phyloP scores from a whole-genome alignment of 805 yeast species.

The Novakomyces olei region DNA sequence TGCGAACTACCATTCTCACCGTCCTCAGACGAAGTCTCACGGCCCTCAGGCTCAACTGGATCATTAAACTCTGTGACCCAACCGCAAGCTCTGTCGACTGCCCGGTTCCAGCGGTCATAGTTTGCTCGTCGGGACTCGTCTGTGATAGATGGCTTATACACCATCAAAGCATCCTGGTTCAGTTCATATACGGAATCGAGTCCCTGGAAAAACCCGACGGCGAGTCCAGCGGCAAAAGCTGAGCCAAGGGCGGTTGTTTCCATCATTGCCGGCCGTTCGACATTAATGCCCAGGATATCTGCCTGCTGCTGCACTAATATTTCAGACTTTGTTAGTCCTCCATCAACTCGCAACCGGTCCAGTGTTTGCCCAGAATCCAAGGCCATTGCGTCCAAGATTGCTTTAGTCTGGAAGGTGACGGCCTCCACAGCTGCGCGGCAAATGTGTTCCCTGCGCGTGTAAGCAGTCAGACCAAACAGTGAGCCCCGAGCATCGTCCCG shows the following conservation, averaged over 20 bases:
- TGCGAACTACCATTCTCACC: too few species aligned
- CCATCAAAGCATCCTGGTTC: too few species aligned
- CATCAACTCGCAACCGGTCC: conserved; percentile 50
- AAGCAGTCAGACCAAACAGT: conserved; percentile 79
- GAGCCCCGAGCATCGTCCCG: conserved; percentile 81
- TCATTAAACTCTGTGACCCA: too few species aligned
- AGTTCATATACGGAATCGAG: too few species aligned
- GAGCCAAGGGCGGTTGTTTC: conserved; percentile 95
- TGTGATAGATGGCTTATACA: too few species aligned
- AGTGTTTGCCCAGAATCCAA: conserved; percentile 44
- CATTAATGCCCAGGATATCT: conserved; percentile 71
- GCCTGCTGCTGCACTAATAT: conserved; percentile 89
- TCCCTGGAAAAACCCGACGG: too few species aligned
- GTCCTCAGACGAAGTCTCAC: too few species aligned
- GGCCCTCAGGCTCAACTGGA: too few species aligned
- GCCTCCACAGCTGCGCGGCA: conserved; percentile 92
- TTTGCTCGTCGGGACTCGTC: too few species aligned
- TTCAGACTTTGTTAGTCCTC: conserved; percentile 82
- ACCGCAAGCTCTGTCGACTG: too few species aligned
- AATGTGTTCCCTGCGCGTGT: conserved; percentile 74
- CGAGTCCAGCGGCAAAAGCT: conserved; percentile 83
- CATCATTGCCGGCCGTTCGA: conserved; percentile 54
- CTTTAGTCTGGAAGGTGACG: conserved; percentile 81
- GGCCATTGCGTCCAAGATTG: conserved; percentile 75
- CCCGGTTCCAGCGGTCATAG: too few species aligned